Base-by-base conservation (phyloP, 75 land plant genomes). In the Ceratopteris richardii region DNA sequence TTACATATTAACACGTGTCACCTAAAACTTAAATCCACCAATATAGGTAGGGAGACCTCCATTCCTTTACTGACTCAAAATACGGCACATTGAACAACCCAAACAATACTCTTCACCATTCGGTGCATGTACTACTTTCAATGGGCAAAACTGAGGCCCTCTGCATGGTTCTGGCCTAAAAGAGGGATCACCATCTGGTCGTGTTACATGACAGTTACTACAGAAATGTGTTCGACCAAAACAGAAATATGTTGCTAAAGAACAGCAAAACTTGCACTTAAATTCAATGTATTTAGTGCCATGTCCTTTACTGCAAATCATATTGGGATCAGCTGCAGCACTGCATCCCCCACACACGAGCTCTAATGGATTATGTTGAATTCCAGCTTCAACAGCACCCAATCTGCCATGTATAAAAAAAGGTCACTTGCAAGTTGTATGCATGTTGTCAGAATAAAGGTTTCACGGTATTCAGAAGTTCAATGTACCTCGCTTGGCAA, bases 191-290 rank as follows among this genome's bases (percentile, higher is more conserved):
- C 31, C 26, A 48, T 69, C 63, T 11, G 73, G 73, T 39, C 66
- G 3, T 11, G 65, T 42, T 27, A 21, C 13, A 39, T 70, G 73
- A 33, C 73, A 70, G 25, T 31, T 56, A 31, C 41, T 31, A 57
- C 73, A 70, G 50, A 70, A 70, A 48, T 70, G 73, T 14, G 56
- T 64, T 16, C 28, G 21, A 20, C 74, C 74, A 48, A 71, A 71
- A 46, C 74, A 71, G 25, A 71, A 71, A 44, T 31, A 71, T 7
- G 74, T 64, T 29, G 74, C 74, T n/a, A 44, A 23, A 9, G 74
- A 71, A 64, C 74, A 71, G 50, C 74, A 71, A 48, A 44, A 71
- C n/a, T 54, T 33, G 56, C 74, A 71, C 57, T 71, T 71, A 26
- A 57, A 71, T 30, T 71, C 68, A n/a, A 64, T 28, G 51, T 57